Base-by-base conservation (phyloP, 2,329 filamentous ascomycete genomes). In the Fusarium sp. region DNA sequence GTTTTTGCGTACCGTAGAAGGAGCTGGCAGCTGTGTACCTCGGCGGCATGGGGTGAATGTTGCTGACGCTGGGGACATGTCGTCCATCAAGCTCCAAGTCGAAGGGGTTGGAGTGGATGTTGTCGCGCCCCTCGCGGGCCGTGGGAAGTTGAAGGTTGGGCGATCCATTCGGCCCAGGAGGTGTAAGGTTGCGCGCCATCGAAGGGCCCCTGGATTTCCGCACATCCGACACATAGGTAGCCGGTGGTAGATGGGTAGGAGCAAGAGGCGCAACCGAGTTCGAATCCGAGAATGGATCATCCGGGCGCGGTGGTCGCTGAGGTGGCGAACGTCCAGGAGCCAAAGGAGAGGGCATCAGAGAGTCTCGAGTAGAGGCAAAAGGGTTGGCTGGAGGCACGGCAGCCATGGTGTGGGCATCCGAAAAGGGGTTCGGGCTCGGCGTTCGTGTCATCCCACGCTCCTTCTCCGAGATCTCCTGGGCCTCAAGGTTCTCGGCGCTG, bases 51-150 rank as follows among this genome's bases (percentile, higher is more conserved):
- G 67, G 63, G 9, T 75, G 70, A 58, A 78, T 64, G 35, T 71
- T 71, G 13, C 67, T 61, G n/a, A 64, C 64, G 31, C 68, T 74
- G 6, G 77, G 72, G 6, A 77, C 66, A 22, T 76, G 67, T 10
- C 69, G 75, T 39, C 71, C 71, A 61, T 81, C 79, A 14, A 83
- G 72, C 78, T 92, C 90, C n/a, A 92, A 84, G 74, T 92, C 91
- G 76, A 92, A 92, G 2, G 90, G 90, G 73, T 92, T 90, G 2
- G 90, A 91, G 52, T 90, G 88, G 79, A 91, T 90, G 77, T 89
- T 90, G 76, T 87, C 88, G 65, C 87, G 86, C 18, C 84, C 85
- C 52, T 84, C 84, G 52, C 70, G 35, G 50, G 24, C 29, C 29
- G 39, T 57, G 35, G 50, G 72, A 41, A 62, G 69, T 59, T 82